Percentiles rank a stretch among this genome's conserved stretches.
Conservation (phyloP, 2,329 filamentous ascomycete genomes). For the Trichoderma gracile region DNA sequence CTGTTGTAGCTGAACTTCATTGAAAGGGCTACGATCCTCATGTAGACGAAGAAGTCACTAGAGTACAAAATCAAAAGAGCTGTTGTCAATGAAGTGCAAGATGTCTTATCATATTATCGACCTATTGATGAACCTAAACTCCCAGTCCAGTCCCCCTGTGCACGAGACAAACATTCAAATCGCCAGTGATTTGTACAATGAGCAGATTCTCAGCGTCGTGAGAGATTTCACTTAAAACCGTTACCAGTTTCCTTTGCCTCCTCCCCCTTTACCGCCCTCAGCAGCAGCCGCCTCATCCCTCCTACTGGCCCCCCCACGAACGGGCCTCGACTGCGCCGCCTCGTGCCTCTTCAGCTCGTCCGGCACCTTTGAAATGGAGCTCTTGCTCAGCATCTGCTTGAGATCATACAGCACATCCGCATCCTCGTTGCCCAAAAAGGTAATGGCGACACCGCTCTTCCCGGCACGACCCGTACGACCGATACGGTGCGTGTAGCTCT, state of each 20-base stretch:
- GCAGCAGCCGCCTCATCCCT: slow-evolving; percentile 37
- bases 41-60: slow-evolving; percentile 7
- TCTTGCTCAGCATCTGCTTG: slow-evolving; percentile 94
- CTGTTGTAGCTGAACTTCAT: neutral
- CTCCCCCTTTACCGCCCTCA: slow-evolving; percentile 27
- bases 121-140: neutral
- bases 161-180: neutral
- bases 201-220: too few relatives aligned
- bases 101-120: neutral
- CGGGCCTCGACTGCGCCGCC: slow-evolving; percentile 81
- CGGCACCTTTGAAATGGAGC: slow-evolving; percentile 80
- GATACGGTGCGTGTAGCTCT: slow-evolving; percentile 94
- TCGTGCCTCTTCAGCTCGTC: slow-evolving; percentile 90
- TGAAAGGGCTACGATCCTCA: slow-evolving; percentile 3
- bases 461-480: slow-evolving; percentile 96
- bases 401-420: slow-evolving; percentile 88
- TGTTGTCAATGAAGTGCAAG: neutral
- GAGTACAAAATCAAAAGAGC: slow-evolving; percentile 7
- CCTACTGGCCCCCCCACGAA: slow-evolving; percentile 38
- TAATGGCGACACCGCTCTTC: slow-evolving; percentile 94
- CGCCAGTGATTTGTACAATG: neutral
- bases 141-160: neutral
- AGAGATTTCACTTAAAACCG: neutral
- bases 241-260: slow-evolving; percentile 29
- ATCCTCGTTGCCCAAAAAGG: slow-evolving; percentile 91